These are phyloP conservation scores for Trichoderma oligosporum DNA, from an alignment of 2,329 filamentous ascomycete genomes.

Conservation along the genomic window DNA sequence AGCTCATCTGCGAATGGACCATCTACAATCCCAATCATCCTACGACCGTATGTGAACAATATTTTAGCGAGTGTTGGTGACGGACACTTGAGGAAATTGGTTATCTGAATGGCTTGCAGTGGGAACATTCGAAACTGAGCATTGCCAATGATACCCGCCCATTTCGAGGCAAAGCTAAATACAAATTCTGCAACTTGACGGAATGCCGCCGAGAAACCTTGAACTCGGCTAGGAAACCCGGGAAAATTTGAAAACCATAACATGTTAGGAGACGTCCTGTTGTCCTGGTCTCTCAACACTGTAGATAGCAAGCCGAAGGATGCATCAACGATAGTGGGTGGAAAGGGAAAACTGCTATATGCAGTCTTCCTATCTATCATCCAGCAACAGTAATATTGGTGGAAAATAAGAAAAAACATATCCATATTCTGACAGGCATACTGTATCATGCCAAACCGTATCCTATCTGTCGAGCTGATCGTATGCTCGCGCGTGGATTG, in stretches of 20 bases:
- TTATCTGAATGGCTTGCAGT: conserved; percentile 29
- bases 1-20: conserved; percentile 21
- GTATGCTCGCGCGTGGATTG: conserved; percentile 7
- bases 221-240: not conserved
- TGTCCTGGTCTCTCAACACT: conserved; percentile 26
- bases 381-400: conserved; percentile 62
- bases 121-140: conserved; percentile 28
- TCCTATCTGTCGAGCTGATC: too few species aligned
- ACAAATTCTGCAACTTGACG: conserved; percentile 27
- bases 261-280: conserved; percentile 25
- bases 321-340: conserved; percentile 21
- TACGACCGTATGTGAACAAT: conserved; percentile 32
- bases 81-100: conserved; percentile 25
- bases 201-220: not conserved
- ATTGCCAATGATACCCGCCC: conserved; percentile 22
- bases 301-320: conserved; percentile 24
- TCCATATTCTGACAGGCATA: conserved; percentile 56
- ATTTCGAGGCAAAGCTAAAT: conserved; percentile 22
- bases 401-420: conserved; percentile 59
- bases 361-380: conserved; percentile 38
- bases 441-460: conserved; percentile 45
- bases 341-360: conserved; percentile 26
- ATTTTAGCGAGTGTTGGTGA: conserved; percentile 27
- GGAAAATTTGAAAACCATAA: conserved; percentile 33
- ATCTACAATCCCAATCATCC: conserved; percentile 27